Base-by-base conservation (phyloP, 164 flowering plant genomes). In the Magnolia kwangsiensis region DNA sequence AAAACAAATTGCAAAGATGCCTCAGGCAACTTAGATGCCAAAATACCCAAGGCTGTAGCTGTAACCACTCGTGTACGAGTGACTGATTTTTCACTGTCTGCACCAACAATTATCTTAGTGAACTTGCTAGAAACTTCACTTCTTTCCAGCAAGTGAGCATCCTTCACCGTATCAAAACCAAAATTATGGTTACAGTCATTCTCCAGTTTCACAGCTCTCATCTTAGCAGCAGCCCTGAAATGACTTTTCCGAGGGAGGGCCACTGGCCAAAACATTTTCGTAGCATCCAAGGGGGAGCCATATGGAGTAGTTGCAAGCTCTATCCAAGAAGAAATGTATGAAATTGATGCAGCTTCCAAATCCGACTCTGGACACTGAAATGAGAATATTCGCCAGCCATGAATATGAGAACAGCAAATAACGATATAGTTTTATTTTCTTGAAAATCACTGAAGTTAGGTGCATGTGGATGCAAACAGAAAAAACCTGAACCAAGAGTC, bases 231-330 rank as follows among this genome's bases (percentile, higher is more conserved):
- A 72, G 97, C 97, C 85, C 82, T 89, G 76, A 89, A 81, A 78
- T 93, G 97, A 80, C 97, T 94, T 81, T 89, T 94, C 74, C 98
- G 89, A 73, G 99, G 97, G 74, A 86, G 87, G 29, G 92, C 88
- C 23, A 86, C 91, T 21, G 99, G 99, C 97, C 97, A 94, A 85
- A 90, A 94, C 95, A 96, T 90, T 88, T 92, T 94, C 79, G 92
- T 74, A 71, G 93, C 78, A 85, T 96, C 99, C 74, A 94, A 80
- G 21, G 85, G 80, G 64, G 98, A 92, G 69, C 99, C 98, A 82
- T 87, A 93, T 37, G 98, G 89, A 77, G 99, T 93, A 61, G 89
- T 86, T 78, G 93, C 91, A 64, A 96, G 93, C 55, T 96, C 94
- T 45, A 91, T 79, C 98, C 98, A 96, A 14, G 88, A 88, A 66